Evolutionary conservation across 1,284 basidiomycete species (phyloP).

Genomic region (Sanghuangporus baumii): DNA sequence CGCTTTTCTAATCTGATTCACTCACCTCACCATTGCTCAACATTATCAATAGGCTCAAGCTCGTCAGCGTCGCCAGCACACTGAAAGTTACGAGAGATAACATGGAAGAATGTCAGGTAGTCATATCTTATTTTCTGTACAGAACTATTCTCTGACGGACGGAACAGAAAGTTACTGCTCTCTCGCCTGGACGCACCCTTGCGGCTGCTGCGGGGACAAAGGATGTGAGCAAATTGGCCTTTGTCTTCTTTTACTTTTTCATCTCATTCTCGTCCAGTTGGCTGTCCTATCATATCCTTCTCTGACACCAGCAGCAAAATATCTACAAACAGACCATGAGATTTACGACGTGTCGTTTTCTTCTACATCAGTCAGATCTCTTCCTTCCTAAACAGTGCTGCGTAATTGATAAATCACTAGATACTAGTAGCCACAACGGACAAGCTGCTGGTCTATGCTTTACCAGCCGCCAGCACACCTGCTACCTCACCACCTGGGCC

Average conservation of each 20-base stretch:
- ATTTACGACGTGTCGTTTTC: slow-evolving; percentile 75
- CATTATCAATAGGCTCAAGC: slow-evolving; percentile 42
- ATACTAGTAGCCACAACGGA: slow-evolving; percentile 60
- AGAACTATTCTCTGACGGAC: slow-evolving; percentile 14
- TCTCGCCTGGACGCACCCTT: slow-evolving; percentile 60
- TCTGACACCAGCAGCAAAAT: slow-evolving; percentile 41
- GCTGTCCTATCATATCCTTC: slow-evolving; percentile 64
- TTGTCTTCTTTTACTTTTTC: slow-evolving; percentile 7
- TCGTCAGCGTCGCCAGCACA: slow-evolving; percentile 44
- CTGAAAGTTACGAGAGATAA: slow-evolving; percentile 19
- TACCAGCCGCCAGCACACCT: slow-evolving; percentile 27
- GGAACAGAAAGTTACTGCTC: slow-evolving; percentile 67
- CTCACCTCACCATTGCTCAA: slow-evolving; percentile 3
- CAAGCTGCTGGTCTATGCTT: slow-evolving; percentile 55
- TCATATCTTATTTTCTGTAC: background rate
- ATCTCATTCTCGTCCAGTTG: slow-evolving; percentile 40
- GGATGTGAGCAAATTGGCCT: slow-evolving; percentile 41
- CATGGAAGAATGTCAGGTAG: slow-evolving; percentile 80
- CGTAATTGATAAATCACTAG: slow-evolving; percentile 30
- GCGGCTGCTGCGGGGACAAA: slow-evolving; percentile 59
- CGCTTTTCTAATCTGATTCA: slow-evolving; percentile 13
- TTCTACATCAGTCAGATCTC: slow-evolving; percentile 33
- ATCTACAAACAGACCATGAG: slow-evolving; percentile 54
- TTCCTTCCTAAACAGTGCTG: slow-evolving; percentile 5
- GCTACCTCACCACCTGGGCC: slow-evolving; percentile 13